Conservation (phyloP, 768 basidiomycete species). For the Phylloporus sp. region DNA sequence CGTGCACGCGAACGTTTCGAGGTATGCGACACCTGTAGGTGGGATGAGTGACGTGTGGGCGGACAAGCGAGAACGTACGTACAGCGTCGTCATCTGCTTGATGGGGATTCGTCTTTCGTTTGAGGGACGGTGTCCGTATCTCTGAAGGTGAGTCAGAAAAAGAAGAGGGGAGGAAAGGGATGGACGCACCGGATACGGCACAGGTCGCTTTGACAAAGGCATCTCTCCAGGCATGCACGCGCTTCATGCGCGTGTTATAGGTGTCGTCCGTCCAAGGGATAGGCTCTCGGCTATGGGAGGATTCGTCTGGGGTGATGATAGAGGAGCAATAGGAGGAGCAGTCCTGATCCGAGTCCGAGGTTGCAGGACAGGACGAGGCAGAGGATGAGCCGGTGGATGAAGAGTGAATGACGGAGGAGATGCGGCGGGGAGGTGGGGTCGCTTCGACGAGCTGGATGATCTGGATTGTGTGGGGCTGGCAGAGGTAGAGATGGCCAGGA, state of each 20-base stretch:
- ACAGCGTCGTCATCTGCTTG: constrained; percentile 39
- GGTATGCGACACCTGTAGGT: constrained; percentile 42
- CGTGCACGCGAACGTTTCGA: constrained; percentile 54
- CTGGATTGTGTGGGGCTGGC: constrained; percentile 49
- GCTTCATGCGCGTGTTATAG: constrained; percentile 51
- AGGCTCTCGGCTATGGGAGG: constrained; percentile 22
- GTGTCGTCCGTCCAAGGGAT: constrained; percentile 43
- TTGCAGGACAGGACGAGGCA: constrained; percentile 33
- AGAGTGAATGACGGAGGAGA: constrained; percentile 32
- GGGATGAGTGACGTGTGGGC: constrained; percentile 15
- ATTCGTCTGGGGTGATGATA: constrained; percentile 39
- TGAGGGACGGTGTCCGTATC: constrained; percentile 38
- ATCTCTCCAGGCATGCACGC: constrained; percentile 70
- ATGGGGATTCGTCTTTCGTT: constrained; percentile 39
- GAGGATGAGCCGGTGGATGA: constrained; percentile 40
- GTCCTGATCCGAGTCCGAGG: constrained; percentile 38
- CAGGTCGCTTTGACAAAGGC: constrained; percentile 44
- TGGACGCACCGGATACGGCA: constrained; percentile 37
- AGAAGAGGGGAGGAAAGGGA: neutral
- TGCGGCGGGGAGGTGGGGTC: constrained; percentile 42
- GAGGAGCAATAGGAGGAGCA: constrained; percentile 74
- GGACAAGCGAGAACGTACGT: constrained; percentile 18
- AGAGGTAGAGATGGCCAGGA: constrained; percentile 41
- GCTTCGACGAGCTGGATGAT: constrained; percentile 76
- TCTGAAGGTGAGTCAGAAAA: constrained; percentile 12